Evolutionary conservation across 1,284 basidiomycete species (phyloP), one percentile per base, ranked within the genome.

Genomic region (Sanguinoderma infundibulare): DNA sequence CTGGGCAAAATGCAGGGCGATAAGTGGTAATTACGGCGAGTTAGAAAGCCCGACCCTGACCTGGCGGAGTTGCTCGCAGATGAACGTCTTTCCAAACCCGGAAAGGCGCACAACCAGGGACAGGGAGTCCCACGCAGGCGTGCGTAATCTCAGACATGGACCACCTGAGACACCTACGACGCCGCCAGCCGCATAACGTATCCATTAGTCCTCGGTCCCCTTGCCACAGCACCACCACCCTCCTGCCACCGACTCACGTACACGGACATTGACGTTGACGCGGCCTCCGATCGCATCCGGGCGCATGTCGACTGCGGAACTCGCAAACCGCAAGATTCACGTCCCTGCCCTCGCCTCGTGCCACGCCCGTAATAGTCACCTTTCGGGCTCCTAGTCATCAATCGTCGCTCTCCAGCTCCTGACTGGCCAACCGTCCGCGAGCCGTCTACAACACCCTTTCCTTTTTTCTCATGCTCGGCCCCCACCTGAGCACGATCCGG

Each of bases 341-440:
- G 42, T 46, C 24, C 12, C 12, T 22, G 39, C 20, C 39, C 38
- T 35, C 51, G 58, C 64, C 64, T 63, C 64, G 61, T 66, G 64
- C 38, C 61, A 34, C 63, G 57, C 57, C 53, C 46, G 61, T 61
- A 56, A 59, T 66, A 66, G 61, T 62, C 57, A 39, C 42, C 49
- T 30, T 35, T 32, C 53, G 26, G 17, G 35, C 9, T 28, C 39
- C 24, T 38, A 20, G 30, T 28, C 9, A 35, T 22, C 50, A n/a
- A n/a, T n/a, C 30, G 20, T 35, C 47, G 30, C 10, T n/a, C 8
- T n/a, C 8, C 15, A 7, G 6, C 47, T 50, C 47, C 30, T 50
- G 47, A 30, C 30, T 35, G n/a, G n/a, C n/a, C n/a, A n/a, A n/a
- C 47, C 28, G 28, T 32, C 28, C 12, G 26, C 47, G 17, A 14